phyloP scores from a whole-genome alignment of 2,329 filamentous ascomycete genomes.

The Fonsecaea monophora region DNA sequence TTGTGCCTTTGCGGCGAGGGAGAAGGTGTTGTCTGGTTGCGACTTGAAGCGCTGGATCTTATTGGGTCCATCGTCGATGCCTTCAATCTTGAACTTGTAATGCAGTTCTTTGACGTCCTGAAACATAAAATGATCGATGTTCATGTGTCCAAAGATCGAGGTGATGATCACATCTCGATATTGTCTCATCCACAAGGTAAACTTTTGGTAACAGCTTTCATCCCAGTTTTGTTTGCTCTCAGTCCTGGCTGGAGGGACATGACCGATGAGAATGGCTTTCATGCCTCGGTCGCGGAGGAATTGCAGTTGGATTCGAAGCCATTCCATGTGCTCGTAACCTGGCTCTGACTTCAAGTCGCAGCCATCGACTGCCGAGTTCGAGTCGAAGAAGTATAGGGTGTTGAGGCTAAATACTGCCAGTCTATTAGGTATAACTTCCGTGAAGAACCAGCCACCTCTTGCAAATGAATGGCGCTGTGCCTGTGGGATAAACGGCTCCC shows the following conservation, averaged over 20 bases:
- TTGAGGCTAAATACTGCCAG: conserved; percentile 94
- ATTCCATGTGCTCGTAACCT: conserved; percentile 94
- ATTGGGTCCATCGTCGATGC: conserved; percentile 54
- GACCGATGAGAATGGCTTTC: conserved; percentile 93
- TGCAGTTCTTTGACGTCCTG: conserved; percentile 82
- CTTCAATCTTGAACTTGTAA: conserved; percentile 41
- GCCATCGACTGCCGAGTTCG: conserved; percentile 91
- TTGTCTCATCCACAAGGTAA: conserved; percentile 85
- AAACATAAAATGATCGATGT: conserved; percentile 94
- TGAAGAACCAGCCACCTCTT: conserved; percentile 91
- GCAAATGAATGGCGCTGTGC: conserved; percentile 89
- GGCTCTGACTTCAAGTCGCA: conserved; percentile 80
- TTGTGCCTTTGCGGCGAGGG: conserved; percentile 70
- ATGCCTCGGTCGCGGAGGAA: conserved; percentile 81
- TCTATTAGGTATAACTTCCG: conserved; percentile 85
- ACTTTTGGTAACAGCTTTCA: conserved; percentile 98
- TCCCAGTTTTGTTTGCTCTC: conserved; percentile 88
- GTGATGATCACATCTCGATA: conserved; percentile 88
- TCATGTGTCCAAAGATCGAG: conserved; percentile 92
- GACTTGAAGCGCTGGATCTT: conserved; percentile 26
- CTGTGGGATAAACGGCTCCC: conserved; percentile 87
- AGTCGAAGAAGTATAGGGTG: conserved; percentile 93
- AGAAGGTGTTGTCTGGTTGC: conserved; percentile 58
- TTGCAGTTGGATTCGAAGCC: conserved; percentile 87
- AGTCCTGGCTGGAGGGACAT: conserved; percentile 89